Evolutionary conservation across 2,329 filamentous ascomycete genomes (phyloP), one percentile per base, ranked within the genome.

Genomic region (Penicillium sp.): DNA sequence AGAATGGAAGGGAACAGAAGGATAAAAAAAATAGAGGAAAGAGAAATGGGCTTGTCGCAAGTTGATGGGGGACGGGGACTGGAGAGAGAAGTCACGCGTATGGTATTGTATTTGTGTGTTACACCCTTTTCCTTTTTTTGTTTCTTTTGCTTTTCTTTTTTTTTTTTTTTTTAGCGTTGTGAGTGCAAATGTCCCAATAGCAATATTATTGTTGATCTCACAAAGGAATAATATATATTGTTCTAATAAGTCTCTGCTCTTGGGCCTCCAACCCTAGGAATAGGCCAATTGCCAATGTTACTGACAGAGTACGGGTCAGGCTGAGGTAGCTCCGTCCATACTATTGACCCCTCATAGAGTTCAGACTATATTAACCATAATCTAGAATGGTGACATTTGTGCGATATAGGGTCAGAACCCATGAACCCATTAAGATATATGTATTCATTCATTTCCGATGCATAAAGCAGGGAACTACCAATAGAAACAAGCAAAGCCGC

Each of bases 51-150:
- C 55, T 54, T 36, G 49, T 56, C 43, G 48, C 48, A 56, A 47
- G 54, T 56, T 53, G 54, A 53, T 33, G 27, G 44, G 44, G 27
- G 25, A 23, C 27, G 39, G 48, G 13, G 4, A 31, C n/a, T 38
- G 34, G 29, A 15, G 53, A 38, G 41, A 45, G 41, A 48, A 53
- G 54, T 57, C 54, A 56, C 54, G 54, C 54, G 54, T 57, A 57
- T 47, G 40, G 54, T 57, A 57, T 39, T 46, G 49, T 57, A 55
- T 55, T 55, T 36, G 33, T 39, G 53, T 44, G 53, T 55, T 50
- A 55, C 53, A 55, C 46, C 34, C 45, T 54, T 16, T 29, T 41
- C 27, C 25, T 33, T 27, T 25, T 19, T n/a, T 16, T 19, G 13
- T n/a, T 27, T 3, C 16, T 27, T 4, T 5, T 11, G n/a, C 13